Evolutionary conservation across 1,284 basidiomycete species (phyloP), one percentile per base, ranked within the genome.

Genomic region (Boletus sp.): DNA sequence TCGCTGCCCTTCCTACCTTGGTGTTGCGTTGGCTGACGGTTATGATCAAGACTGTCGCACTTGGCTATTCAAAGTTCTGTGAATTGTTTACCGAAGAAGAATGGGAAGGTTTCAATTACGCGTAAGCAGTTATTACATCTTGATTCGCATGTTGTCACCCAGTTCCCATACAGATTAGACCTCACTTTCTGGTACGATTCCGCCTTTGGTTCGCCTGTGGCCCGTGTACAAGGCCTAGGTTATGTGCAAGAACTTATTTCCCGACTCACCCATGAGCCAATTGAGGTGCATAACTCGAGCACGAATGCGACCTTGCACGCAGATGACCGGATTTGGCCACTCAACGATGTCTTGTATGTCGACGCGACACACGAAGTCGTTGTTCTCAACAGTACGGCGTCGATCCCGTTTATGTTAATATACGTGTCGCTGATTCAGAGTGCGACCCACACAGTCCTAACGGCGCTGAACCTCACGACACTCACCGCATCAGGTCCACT

Each of bases 61-160:
- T 97, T 19, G 95, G 95, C 4, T 95, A 91, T 71, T 94, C 91
- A 31, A 89, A 87, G 65, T 97, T 97, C 77, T 98, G 96, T 68
- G 84, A 86, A 55, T 79, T 98, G 1, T 98, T 98, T 76, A 95
- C 91, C 0, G 81, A 90, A 70, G 88, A 93, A 50, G 95, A 97
- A 74, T 95, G 94, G 89, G 84, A 90, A 67, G 93, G 92, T 16
- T 96, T 93, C 73, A 85, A 94, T 72, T 96, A 95, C 63, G 80
- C 87, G 85, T 91, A 68, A 63, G 88, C 80, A 8, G 9, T 27
- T 5, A 1, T 44, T 38, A 21, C 25, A 23, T 23, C 19, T 9
- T 28, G 25, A 13, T 6, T 1, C 13, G 3, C 30, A 2, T 23
- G 7, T 2, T 43, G 51, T 60, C 23, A 67, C 28, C 6, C 3